A percentile compares a stretch with the other conserved stretches of the same genome.
phyloP scores from a whole-genome alignment of 1,284 basidiomycete species.

The Cutaneotrichosporon sp. region DNA sequence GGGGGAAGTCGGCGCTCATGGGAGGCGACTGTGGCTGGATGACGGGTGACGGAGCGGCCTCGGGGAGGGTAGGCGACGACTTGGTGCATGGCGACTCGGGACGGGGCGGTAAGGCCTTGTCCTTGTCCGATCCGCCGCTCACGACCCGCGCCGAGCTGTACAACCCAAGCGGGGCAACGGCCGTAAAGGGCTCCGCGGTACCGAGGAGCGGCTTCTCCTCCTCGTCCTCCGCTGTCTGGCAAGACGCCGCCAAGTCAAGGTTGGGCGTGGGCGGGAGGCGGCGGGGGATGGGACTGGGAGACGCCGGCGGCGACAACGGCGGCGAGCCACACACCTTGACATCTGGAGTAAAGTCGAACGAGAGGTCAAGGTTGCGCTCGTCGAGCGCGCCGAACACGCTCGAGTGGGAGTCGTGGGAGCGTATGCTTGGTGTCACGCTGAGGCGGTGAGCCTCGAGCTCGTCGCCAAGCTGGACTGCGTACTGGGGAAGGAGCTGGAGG shows the following conservation, averaged over 20 bases:
- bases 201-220: background rate
- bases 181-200: background rate
- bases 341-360: background rate
- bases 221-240: background rate
- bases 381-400: background rate
- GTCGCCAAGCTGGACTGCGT: background rate
- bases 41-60: background rate
- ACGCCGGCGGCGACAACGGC: background rate
- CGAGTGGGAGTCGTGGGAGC: background rate
- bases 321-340: background rate
- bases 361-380: background rate
- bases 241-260: too few relatives aligned
- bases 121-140: background rate
- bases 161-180: background rate
- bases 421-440: background rate
- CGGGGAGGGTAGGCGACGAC: too few relatives aligned
- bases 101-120: background rate
- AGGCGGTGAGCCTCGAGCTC: background rate
- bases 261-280: background rate
- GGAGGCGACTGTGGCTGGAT: background rate
- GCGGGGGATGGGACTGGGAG: background rate
- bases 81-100: background rate
- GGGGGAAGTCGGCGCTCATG: background rate
- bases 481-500: background rate
- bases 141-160: background rate